Percentiles rank a stretch among this genome's conserved stretches.
phyloP scores from a whole-genome alignment of 2,329 filamentous ascomycete genomes.

The Botrytis deweyae region DNA sequence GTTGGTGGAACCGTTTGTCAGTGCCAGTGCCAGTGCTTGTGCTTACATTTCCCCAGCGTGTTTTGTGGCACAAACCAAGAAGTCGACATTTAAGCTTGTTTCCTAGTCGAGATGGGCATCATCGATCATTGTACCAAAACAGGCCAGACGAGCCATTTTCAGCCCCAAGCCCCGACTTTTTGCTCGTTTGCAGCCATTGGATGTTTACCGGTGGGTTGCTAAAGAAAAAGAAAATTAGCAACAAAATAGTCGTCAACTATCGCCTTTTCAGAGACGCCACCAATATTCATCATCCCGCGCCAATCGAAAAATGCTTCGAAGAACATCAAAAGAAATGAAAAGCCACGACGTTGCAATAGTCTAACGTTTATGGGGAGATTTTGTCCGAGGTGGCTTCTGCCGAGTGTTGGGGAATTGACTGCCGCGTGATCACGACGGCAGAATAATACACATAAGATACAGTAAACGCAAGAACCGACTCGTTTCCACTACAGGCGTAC shows the following conservation, averaged over 20 bases:
- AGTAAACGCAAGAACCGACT: not conserved
- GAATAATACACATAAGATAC: not conserved
- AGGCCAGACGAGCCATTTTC: conserved; percentile 21
- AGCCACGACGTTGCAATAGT: conserved; percentile 17
- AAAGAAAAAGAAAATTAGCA: conserved; percentile 1
- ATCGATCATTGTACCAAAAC: not conserved
- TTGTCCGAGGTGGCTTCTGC: conserved; percentile 14
- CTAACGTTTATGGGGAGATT: conserved; percentile 13
- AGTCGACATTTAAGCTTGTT: conserved; percentile 18
- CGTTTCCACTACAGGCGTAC: not conserved
- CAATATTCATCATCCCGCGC: conserved; percentile 15
- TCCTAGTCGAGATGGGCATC: conserved; percentile 8
- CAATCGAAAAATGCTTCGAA: not conserved
- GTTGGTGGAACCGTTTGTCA: conserved; percentile 15
- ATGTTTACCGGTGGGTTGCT: not conserved
- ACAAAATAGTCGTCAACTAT: conserved; percentile 2
- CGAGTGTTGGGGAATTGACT: conserved; percentile 11
- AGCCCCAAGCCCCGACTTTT: conserved; percentile 18
- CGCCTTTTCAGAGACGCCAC: conserved; percentile 13
- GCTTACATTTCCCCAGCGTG: conserved; percentile 8
- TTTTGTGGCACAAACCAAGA: conserved; percentile 9
- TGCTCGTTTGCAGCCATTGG: not conserved
- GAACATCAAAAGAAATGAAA: conserved; percentile 4
- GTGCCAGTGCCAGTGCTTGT: not conserved
- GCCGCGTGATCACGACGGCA: conserved; percentile 13